Percentiles rank a stretch among this genome's conserved stretches.
Evolutionary conservation across 805 yeast genomes (phyloP).

Genomic region (Candida ovalis): DNA sequence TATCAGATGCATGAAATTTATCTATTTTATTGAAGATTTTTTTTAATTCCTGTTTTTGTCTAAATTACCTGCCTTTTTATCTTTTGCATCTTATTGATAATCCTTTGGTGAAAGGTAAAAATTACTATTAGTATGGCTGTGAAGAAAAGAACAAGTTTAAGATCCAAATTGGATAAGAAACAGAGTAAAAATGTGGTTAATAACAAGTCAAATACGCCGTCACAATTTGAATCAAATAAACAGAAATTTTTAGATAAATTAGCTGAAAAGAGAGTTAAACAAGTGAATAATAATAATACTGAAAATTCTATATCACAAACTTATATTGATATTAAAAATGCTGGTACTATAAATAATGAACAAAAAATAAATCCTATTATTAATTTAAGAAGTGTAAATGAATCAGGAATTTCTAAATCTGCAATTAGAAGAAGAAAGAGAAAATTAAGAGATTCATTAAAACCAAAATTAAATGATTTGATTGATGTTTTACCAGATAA

Average conservation of each 20-base stretch:
- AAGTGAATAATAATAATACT: neutral
- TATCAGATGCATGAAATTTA: neutral
- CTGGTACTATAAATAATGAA: neutral
- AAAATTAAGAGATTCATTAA: conserved; percentile 55
- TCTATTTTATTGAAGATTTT: too few relatives aligned
- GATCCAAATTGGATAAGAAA: conserved; percentile 38
- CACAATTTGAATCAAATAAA: conserved; percentile 4
- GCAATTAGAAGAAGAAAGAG: conserved; percentile 62
- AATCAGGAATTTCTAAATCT: conserved; percentile 57
- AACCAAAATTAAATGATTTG: conserved; percentile 65
- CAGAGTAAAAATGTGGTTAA: conserved; percentile 6
- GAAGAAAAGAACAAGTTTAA: conserved; percentile 43
- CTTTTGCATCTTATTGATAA: too few relatives aligned
- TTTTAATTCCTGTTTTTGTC: too few relatives aligned
- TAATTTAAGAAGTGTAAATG: too few relatives aligned
- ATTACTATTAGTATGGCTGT: conserved; percentile 32
- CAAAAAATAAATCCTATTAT: too few relatives aligned
- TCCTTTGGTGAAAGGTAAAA: too few relatives aligned
- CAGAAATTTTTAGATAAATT: conserved; percentile 17
- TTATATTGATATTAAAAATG: neutral
- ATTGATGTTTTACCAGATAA: conserved; percentile 47
- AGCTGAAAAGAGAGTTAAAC: conserved; percentile 11
- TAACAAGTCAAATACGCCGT: neutral
- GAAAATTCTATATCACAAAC: neutral
- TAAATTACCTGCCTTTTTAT: too few relatives aligned